Percentiles rank a stretch among this genome's conserved stretches.
phyloP scores from a whole-genome alignment of 2,329 filamentous ascomycete genomes.

The Diplodia mutila region DNA sequence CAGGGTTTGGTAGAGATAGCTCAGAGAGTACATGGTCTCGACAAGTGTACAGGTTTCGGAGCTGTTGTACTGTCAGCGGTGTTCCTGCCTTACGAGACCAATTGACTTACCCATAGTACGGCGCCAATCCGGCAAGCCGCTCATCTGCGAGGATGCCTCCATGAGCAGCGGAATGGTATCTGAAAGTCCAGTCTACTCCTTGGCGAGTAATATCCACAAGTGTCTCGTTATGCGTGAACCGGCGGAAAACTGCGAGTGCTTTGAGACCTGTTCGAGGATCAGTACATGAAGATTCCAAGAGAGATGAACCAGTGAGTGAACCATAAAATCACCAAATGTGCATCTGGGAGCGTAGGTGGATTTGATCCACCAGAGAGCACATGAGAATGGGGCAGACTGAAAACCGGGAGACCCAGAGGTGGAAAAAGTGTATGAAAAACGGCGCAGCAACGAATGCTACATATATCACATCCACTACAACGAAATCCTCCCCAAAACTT shows the following conservation, averaged over 20 bases:
- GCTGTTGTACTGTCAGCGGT: neutral
- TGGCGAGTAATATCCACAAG: conserved; percentile 46
- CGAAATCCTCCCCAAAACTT: neutral
- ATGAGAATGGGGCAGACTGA: neutral
- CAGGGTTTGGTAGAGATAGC: conserved; percentile 55
- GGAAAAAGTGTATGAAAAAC: neutral
- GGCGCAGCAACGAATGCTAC: neutral
- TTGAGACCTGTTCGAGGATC: conserved; percentile 48
- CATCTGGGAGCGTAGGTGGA: neutral
- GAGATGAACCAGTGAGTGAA: neutral
- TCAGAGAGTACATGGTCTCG: conserved; percentile 57
- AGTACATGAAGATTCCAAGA: neutral
- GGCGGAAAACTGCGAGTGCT: conserved; percentile 49
- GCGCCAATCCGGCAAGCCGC: conserved; percentile 50
- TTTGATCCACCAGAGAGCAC: neutral
- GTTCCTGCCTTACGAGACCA: neutral
- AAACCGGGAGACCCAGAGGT: neutral
- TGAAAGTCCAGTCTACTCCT: conserved; percentile 53
- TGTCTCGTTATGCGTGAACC: conserved; percentile 51
- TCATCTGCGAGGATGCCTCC: conserved; percentile 58
- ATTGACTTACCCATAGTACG: conserved; percentile 37
- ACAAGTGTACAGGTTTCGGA: conserved; percentile 58
- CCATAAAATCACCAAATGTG: neutral
- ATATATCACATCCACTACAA: neutral
- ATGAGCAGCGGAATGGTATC: conserved; percentile 53